These are phyloP conservation scores for Cladobotryum mycophilum DNA, from an alignment of 2,329 filamentous ascomycete species.

Conservation along the genomic window DNA sequence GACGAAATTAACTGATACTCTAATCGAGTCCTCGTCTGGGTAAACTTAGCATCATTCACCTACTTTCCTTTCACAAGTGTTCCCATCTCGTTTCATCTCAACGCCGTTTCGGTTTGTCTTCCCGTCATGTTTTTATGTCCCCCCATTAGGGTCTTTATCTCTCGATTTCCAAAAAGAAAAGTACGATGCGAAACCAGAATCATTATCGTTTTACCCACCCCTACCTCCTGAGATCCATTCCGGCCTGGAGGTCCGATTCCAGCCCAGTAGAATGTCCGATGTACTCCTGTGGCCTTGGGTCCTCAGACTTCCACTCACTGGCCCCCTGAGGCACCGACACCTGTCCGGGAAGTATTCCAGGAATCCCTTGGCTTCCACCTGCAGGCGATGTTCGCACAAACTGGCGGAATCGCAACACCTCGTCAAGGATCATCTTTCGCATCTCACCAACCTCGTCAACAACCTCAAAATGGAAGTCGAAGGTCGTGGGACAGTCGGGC, in stretches of 20 bases:
- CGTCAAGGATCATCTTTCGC: constrained; percentile 95
- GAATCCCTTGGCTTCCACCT: constrained; percentile 23
- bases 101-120: too few relatives aligned
- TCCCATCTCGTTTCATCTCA: constrained; percentile 4
- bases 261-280: constrained; percentile 41
- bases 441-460: constrained; percentile 91
- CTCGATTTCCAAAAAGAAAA: neutral
- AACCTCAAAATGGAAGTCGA: constrained; percentile 98
- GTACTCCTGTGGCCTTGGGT: constrained; percentile 56
- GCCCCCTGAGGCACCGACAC: constrained; percentile 48
- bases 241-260: constrained; percentile 54
- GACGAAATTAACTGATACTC: too few relatives aligned
- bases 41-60: neutral
- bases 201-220: neutral
- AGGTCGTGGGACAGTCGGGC: constrained; percentile 84
- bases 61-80: neutral
- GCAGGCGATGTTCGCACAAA: constrained; percentile 47
- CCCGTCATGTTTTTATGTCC: too few relatives aligned
- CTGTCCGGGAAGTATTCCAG: constrained; percentile 34
- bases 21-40: too few relatives aligned
- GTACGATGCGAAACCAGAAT: neutral
- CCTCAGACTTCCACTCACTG: constrained; percentile 52
- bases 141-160: too few relatives aligned
- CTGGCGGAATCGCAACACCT: constrained; percentile 80
- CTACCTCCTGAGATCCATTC: constrained; percentile 26